Base-by-base conservation (phyloP, 139 green algal species). In the Coelastrella sp. region DNA sequence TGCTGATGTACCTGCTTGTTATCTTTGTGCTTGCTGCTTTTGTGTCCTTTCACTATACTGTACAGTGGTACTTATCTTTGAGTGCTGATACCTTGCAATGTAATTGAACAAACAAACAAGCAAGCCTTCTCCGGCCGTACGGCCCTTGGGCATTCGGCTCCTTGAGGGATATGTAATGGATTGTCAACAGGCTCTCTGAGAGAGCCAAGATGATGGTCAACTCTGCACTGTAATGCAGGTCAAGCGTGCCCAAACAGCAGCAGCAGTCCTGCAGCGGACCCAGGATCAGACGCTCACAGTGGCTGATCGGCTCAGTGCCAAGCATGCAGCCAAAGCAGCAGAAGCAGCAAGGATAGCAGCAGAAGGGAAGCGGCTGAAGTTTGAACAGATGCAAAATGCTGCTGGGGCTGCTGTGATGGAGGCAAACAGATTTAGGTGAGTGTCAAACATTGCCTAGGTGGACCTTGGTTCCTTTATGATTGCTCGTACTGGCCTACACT, bases 301-400 rank as follows among this genome's bases (percentile, higher is more conserved):
- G 40, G 53, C 89, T 8, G 86, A 83, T 38, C 89, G 89, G 74
- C 76, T 93, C 25, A 78, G 90, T 40, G 87, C 85, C 25, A 91
- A 92, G 79, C 87, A 85, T 23, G 89, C 74, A 19, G 87, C 80
- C 15, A 48, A 74, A 62, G 87, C 88, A 19, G 87, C 85, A 62
- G 88, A 93, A 69, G 87, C 72, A n/a, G 85, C 87, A 27, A 82
- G 90, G 2, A n/a, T 93, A 30, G 80, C 83, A 51, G 85, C 85
- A 25, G 90, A 93, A 57, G 84, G 90, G 66, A 91, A 92, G 80
- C 81, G 71, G 4, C 87, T 89, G 9, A 85, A 82, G 9, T 92
- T 92, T 82, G 89, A 93, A 79, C 90, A 92, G 83, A 92, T 91
- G 90, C 90, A 93, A 79, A 81, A 66, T 53, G 89, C 87, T 1